Percentiles rank a stretch among this genome's conserved stretches.
Evolutionary conservation across 2,329 filamentous ascomycete genomes (phyloP).

Genomic region (Cryphonectria japonica): DNA sequence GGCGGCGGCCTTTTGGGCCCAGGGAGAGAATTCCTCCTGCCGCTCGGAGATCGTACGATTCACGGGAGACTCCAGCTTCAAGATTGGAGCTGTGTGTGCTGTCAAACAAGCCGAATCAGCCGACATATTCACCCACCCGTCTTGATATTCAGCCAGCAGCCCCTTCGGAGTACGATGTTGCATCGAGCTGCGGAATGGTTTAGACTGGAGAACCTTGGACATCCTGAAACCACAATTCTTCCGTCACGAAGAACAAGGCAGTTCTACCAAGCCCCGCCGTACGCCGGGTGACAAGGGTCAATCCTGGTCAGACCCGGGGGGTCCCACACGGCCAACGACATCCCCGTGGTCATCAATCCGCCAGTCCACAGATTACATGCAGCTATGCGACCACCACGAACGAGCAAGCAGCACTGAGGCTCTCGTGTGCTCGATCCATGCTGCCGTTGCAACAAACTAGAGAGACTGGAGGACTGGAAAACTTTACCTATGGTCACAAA

Average conservation of each 20-base stretch:
- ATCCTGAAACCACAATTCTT: conserved; percentile 26
- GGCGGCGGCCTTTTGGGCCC: too few species aligned
- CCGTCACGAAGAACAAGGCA: conserved; percentile 12
- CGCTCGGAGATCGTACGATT: neutral
- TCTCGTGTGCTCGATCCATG: neutral
- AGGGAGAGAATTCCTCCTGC: too few species aligned
- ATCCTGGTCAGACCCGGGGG: conserved; percentile 21
- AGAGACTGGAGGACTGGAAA: neutral
- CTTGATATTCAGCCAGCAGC: neutral
- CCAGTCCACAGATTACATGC: neutral
- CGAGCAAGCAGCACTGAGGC: neutral
- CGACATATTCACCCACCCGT: neutral
- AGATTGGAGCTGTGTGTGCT: neutral
- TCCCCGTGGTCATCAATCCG: neutral
- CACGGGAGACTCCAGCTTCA: neutral
- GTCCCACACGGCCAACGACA: conserved; percentile 10
- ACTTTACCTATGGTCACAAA: neutral
- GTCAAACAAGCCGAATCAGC: neutral
- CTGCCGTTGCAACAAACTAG: neutral
- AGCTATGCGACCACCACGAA: neutral
- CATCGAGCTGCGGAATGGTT: neutral
- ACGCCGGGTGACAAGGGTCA: neutral
- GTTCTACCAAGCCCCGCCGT: neutral
- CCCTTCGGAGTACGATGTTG: neutral
- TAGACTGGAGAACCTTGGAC: neutral